Percentiles rank a stretch among this genome's conserved stretches.
Evolutionary conservation across 768 basidiomycete genomes (phyloP).

Genomic region (Vararia minispora): DNA sequence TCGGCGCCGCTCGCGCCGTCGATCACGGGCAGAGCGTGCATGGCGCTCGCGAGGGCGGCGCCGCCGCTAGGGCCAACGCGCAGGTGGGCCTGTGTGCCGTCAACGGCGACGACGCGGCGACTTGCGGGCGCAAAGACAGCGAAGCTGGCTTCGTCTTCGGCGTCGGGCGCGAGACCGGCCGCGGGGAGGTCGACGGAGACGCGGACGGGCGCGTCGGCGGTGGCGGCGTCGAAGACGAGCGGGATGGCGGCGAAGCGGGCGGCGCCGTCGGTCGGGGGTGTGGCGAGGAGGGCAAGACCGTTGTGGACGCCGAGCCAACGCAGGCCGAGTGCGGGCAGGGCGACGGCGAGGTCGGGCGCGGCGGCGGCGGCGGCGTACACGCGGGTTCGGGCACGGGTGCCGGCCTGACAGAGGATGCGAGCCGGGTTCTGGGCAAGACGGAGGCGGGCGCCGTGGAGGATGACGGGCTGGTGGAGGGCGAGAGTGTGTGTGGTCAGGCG

Average conservation of each 20-base stretch:
- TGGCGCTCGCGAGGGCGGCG: constrained; percentile 20
- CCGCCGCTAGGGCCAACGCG: constrained; percentile 18
- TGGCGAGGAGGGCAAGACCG: constrained; percentile 9
- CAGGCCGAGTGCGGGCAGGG: constrained; percentile 11
- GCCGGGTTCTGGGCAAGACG: constrained; percentile 5
- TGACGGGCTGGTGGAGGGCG: constrained; percentile 11
- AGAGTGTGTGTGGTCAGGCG: constrained; percentile 6
- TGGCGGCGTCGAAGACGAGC: constrained; percentile 1
- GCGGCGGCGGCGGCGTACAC: constrained; percentile 9
- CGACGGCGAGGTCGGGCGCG: constrained; percentile 4
- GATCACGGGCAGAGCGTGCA: constrained; percentile 14
- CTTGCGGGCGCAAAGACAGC: constrained; percentile 2
- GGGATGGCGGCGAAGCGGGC: constrained; percentile 9
- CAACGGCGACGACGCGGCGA: constrained; percentile 2
- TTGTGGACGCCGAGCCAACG: constrained; percentile 11
- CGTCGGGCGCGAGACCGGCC: constrained; percentile 3
- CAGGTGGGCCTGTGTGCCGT: constrained; percentile 14
- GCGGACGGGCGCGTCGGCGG: not conserved
- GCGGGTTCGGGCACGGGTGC: constrained; percentile 3
- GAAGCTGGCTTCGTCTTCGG: not conserved
- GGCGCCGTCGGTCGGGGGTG: constrained; percentile 3
- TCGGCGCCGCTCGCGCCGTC: constrained; percentile 8
- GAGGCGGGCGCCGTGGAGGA: constrained; percentile 11
- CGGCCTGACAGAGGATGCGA: constrained; percentile 3
- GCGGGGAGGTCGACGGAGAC: constrained; percentile 8